Evolutionary conservation across 192 early-diverging fungal species (phyloP).

Genomic region (Coemansia sp.): DNA sequence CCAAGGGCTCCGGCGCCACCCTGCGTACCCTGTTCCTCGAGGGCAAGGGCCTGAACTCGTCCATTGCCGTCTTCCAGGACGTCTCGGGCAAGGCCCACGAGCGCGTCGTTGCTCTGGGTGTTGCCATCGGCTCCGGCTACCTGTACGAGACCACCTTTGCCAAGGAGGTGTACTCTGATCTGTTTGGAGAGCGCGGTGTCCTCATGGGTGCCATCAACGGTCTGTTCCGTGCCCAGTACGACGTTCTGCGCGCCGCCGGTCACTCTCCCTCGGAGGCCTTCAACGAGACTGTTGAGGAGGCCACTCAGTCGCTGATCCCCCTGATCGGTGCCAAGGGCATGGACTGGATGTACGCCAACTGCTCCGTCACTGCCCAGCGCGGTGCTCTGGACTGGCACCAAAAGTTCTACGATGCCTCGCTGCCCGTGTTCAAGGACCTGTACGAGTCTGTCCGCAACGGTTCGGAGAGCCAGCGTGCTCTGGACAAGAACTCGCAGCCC

Average conservation of each 20-base stretch:
- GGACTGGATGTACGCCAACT: slow-evolving; percentile 99
- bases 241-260: slow-evolving; percentile 87
- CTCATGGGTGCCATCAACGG: slow-evolving; percentile 99
- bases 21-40: slow-evolving; percentile 94
- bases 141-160: slow-evolving; percentile 96
- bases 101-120: slow-evolving; percentile 83
- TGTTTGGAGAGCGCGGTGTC: slow-evolving; percentile 94
- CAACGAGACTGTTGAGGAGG: slow-evolving; percentile 99
- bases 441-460: slow-evolving; percentile 87
- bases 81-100: slow-evolving; percentile 91
- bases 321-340: slow-evolving; percentile 94
- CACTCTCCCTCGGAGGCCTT: slow-evolving; percentile 98
- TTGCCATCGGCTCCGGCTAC: slow-evolving; percentile 95
- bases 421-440: slow-evolving; percentile 90
- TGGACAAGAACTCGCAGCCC: slow-evolving; percentile 83
- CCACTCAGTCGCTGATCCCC: slow-evolving; percentile 96
- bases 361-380: slow-evolving; percentile 93
- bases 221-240: slow-evolving; percentile 93
- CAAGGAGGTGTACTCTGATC: slow-evolving; percentile 96
- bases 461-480: slow-evolving; percentile 76
- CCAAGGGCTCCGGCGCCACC: slow-evolving; percentile 95
- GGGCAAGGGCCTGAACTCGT: slow-evolving; percentile 96
- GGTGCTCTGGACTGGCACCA: slow-evolving; percentile 98
- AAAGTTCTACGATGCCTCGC: slow-evolving; percentile 85
- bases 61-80: slow-evolving; percentile 93